These are phyloP conservation scores for Ajuga reptans DNA, from an alignment of 305 asterid genomes.

Conservation along the genomic window DNA sequence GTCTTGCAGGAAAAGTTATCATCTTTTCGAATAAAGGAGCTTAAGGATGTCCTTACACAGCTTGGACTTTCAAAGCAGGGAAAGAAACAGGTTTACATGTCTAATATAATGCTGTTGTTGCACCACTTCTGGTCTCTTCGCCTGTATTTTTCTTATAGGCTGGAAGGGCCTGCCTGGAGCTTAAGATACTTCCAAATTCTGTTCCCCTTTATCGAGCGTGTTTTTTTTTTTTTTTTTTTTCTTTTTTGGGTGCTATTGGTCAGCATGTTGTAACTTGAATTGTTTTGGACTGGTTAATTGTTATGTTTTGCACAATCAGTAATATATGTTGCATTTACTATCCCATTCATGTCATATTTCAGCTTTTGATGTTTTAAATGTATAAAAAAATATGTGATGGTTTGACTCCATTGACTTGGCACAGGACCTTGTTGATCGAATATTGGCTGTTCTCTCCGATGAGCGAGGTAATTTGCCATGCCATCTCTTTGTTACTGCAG, in stretches of 20 bases:
- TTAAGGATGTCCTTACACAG: constrained; percentile 79
- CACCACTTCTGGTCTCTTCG: neutral
- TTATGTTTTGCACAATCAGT: neutral
- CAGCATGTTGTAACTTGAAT: neutral
- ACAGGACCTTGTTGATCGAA: constrained; percentile 95
- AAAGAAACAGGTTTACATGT: constrained; percentile 75
- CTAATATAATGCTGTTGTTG: neutral
- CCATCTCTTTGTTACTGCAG: constrained; percentile 11
- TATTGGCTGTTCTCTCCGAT: constrained; percentile 61
- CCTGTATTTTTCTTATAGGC: constrained; percentile 9
- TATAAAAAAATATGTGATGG: neutral
- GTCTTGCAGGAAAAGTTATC: constrained; percentile 65
- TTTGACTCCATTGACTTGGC: constrained; percentile 22
- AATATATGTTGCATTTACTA: neutral
- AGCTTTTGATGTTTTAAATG: neutral
- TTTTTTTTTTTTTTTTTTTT: too few relatives aligned
- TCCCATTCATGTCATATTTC: neutral
- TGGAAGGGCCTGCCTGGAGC: constrained; percentile 1
- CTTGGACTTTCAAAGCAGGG: constrained; percentile 92
- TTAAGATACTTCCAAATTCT: neutral
- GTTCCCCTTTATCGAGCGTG: neutral
- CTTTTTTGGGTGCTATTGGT: too few relatives aligned
- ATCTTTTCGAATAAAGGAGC: constrained; percentile 86
- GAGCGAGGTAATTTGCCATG: constrained; percentile 55
- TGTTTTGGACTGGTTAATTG: neutral